A percentile compares a stretch with the other conserved stretches of the same genome.
Conservation (phyloP, 441 rosid genomes). For the Rhodomyrtus psidioides region DNA sequence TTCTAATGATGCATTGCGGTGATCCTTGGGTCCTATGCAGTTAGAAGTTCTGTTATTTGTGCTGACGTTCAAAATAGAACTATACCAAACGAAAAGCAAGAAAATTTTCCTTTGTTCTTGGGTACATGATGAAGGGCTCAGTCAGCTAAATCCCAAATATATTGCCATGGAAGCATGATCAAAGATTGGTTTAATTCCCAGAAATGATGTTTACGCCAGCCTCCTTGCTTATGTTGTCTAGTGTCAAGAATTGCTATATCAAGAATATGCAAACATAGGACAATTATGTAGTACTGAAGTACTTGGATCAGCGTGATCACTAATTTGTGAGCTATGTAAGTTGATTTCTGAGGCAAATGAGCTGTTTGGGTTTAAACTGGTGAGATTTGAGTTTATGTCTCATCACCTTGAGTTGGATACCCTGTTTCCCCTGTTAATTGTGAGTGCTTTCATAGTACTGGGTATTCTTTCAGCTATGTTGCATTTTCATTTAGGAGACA, state of each 20-base stretch:
- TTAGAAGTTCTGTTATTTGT: background rate
- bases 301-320: background rate
- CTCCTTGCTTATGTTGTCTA: background rate
- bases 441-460: background rate
- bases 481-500: background rate
- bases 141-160: background rate
- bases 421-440: background rate
- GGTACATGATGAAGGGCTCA: background rate
- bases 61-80: background rate
- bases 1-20: background rate
- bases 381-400: background rate
- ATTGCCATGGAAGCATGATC: background rate
- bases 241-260: background rate
- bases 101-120: background rate
- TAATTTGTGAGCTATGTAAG: background rate
- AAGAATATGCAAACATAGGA: background rate
- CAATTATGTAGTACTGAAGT: background rate
- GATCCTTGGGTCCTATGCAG: background rate
- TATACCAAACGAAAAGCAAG: background rate
- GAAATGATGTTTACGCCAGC: background rate
- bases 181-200: background rate
- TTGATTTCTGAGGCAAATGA: background rate
- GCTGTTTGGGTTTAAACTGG: background rate
- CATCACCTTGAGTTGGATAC: background rate
- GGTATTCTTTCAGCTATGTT: background rate